Evolutionary conservation across 2,329 filamentous ascomycete genomes (phyloP), one percentile per base, ranked within the genome.

Genomic region (Alternaria sp.): DNA sequence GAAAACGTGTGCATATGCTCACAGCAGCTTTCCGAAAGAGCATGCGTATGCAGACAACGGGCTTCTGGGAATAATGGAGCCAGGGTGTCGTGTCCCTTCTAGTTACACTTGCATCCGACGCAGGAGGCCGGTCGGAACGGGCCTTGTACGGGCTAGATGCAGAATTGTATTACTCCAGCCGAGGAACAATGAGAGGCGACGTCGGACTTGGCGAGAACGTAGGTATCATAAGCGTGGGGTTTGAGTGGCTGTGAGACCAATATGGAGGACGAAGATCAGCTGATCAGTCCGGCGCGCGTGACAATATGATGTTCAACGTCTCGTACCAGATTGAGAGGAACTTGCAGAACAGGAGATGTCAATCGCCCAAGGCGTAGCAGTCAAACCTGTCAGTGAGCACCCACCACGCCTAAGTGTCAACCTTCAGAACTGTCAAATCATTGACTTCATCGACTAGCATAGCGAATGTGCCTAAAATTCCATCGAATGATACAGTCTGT

Each of bases 41-140:
- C 20, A 20, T 30, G 11, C 51, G 55, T 37, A 49, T 51, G 15
- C 26, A n/a, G 55, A 9, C 49, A 30, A 23, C 18, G 41, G 28
- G 37, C 12, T 58, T 54, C 20, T n/a, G 23, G 43, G 55, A 30
- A 66, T 56, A 28, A 44, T 28, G 64, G 64, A 61, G 50, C 58
- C 53, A 49, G 64, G 55, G 58, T 58, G 49, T 23, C 28, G 44
- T 61, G 50, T 58, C n/a, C 44, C 47, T 41, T 37, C 5, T 30
- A 23, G 25, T 4, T 7, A 55, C 9, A 41, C 43, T 10, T 55
- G 58, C 57, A 55, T 51, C 33, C 56, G 47, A 43, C 21, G 60
- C 56, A 63, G 55, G 30, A 54, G 51, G 53, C 30, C 47, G 20
- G 47, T 33, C n/a, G 37, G 43, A 25, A 55, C 43, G 28, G 26